Conservation (phyloP, 2,329 filamentous ascomycete genomes). For the Lasiodiplodia sp. region DNA sequence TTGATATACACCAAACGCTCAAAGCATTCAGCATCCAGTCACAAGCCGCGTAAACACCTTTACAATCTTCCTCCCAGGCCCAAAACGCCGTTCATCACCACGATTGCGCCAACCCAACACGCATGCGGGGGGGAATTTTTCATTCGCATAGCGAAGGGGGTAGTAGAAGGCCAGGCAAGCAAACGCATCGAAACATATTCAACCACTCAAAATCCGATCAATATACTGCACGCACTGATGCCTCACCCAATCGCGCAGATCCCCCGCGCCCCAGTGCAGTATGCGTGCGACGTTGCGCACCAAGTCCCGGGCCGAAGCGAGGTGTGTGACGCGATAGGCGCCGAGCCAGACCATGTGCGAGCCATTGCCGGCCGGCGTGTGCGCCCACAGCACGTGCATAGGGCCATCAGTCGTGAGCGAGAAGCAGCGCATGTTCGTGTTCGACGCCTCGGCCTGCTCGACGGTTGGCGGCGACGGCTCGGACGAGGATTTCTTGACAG, state of each 20-base stretch:
- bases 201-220: not conserved
- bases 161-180: too few species aligned
- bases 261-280: not conserved
- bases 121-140: too few species aligned
- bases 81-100: too few species aligned
- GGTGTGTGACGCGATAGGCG: slow-evolving; percentile 6
- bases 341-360: slow-evolving; percentile 12
- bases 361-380: not conserved
- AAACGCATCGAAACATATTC: not conserved
- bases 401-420: not conserved
- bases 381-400: not conserved
- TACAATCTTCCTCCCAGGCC: too few species aligned
- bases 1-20: too few species aligned
- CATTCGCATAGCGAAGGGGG: too few species aligned
- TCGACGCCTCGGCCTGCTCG: not conserved
- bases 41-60: too few species aligned
- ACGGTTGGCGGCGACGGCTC: not conserved
- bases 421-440: not conserved
- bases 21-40: too few species aligned
- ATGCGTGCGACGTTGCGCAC: not conserved
- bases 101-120: too few species aligned
- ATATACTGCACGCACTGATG: not conserved
- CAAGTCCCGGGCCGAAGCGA: not conserved
- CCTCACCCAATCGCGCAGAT: not conserved
- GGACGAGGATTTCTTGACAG: not conserved